Base-by-base conservation (phyloP, 2,329 filamentous ascomycete genomes). In the Whalleya microplaca region DNA sequence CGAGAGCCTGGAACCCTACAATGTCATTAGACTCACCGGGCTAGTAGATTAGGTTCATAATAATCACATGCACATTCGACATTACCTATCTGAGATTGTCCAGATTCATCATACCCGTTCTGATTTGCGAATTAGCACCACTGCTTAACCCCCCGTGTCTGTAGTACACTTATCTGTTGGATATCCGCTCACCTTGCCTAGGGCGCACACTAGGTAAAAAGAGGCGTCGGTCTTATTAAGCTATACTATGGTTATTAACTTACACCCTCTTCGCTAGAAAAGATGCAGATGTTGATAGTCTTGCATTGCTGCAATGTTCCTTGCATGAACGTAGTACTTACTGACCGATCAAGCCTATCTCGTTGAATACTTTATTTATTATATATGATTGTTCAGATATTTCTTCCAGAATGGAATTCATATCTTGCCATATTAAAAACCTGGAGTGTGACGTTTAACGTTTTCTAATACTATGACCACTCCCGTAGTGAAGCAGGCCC, bases 81-180 rank as follows among this genome's bases (percentile, higher is more conserved):
- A 56, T 55, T 16, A 43, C 7, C 14, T 51, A 53, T 56, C 52
- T 59, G 59, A 59, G 47, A 47, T 52, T 56, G 51, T 54, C 49
- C 19, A 51, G 46, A 55, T 58, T 56, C 10, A 41, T 47, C 48
- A 41, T 41, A 37, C 21, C 29, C 40, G 19, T 51, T n/a, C 41
- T 43, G 51, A 43, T 49, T 37, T 59, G 44, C 63, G 61, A 65
- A 65, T 64, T 56, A 62, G 51, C 51, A 55, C 54, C 54, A 42
- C 32, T 27, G 37, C 14, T 58, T 41, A 41, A 43, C 51, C 58
- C 62, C 64, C 52, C 64, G 64, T 66, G 64, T 66, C 37, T 40
- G 37, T 57, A 27, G 45, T 49, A 53, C 32, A 54, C 55, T 57
- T 61, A 60, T 61, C 61, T 47, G 61, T 64, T 65, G 61, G 63